Percentiles rank a stretch among this genome's conserved stretches.
phyloP scores from a whole-genome alignment of 805 yeast species.

The Kregervanrija pseudodelftensis region DNA sequence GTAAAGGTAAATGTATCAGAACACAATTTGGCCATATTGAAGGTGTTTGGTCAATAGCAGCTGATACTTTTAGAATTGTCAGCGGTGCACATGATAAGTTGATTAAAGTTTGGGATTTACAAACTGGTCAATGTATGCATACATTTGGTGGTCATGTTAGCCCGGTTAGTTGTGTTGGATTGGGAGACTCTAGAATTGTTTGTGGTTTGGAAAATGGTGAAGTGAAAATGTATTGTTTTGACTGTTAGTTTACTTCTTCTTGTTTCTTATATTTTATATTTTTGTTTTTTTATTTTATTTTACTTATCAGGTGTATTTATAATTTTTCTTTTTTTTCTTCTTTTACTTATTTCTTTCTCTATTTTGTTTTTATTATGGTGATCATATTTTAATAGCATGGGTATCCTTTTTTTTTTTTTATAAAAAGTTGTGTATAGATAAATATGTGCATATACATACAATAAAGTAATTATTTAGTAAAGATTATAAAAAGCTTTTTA shows the following conservation, averaged over 20 bases:
- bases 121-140: conserved; percentile 89
- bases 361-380: background rate
- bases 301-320: too few species aligned
- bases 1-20: conserved; percentile 78
- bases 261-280: background rate
- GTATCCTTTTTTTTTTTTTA: conserved; percentile 1
- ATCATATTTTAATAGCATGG: background rate
- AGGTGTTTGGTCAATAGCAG: conserved; percentile 96
- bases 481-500: background rate
- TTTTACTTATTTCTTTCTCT: background rate
- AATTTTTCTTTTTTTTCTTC: too few species aligned
- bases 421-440: background rate
- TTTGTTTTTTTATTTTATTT: background rate
- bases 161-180: conserved; percentile 64
- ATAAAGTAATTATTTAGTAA: background rate
- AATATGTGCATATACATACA: background rate
- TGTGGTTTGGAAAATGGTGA: conserved; percentile 87
- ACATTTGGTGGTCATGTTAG: conserved; percentile 71
- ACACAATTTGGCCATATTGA: conserved; percentile 98
- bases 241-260: conserved; percentile 17
- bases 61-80: conserved; percentile 90
- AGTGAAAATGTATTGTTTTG: conserved; percentile 81
- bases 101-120: conserved; percentile 93
- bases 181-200: conserved; percentile 84
- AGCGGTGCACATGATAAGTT: conserved; percentile 91